Conservation (phyloP, 306 rosid species). For the Malus orientalis region DNA sequence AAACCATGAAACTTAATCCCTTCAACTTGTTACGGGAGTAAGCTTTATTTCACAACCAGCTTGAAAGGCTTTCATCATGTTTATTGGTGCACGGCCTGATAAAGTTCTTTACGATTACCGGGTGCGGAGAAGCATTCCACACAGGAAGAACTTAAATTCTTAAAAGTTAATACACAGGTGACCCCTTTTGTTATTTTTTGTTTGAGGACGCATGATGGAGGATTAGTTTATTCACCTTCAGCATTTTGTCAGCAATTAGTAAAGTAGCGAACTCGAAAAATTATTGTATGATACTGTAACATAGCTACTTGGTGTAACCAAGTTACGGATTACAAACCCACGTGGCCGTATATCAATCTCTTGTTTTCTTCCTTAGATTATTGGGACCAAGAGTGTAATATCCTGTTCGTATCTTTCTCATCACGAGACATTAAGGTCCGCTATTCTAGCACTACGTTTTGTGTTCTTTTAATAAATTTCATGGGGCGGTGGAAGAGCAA, state of each 20-base stretch:
- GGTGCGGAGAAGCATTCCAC: slow-evolving; percentile 2
- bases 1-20: background rate
- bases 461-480: background rate
- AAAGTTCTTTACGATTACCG: background rate
- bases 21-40: background rate
- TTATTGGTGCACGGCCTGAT: background rate
- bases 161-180: background rate
- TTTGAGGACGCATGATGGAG: background rate
- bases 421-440: too few relatives aligned
- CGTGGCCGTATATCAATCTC: background rate
- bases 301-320: background rate
- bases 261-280: background rate
- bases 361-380: background rate
- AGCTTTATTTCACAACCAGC: background rate
- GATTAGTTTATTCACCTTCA: background rate
- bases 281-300: background rate
- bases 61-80: background rate
- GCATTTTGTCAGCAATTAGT: background rate
- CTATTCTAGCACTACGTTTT: too few relatives aligned
- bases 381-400: too few relatives aligned
- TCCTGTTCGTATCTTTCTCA: too few relatives aligned
- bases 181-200: background rate
- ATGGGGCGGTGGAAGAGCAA: background rate
- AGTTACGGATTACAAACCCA: background rate
- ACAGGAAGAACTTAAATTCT: background rate